Base-by-base conservation (phyloP, 176 grass and related monocot genomes). In the Canna indica region DNA sequence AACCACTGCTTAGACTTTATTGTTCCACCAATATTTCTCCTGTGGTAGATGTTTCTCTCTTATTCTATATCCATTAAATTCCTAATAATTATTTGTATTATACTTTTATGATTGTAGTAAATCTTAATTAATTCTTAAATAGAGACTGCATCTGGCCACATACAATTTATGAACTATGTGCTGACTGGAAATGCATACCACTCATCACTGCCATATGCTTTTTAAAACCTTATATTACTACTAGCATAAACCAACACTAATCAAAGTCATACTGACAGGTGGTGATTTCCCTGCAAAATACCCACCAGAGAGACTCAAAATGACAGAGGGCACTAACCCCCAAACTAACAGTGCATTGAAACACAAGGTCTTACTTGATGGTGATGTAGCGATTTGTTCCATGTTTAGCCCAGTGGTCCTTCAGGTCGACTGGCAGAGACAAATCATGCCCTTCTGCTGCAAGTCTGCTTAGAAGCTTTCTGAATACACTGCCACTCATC, bases 271-370 rank as follows among this genome's bases (percentile, higher is more conserved):
- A 53, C 17, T n/a, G 20, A 54, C 16, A 54, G 48, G 50, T 24
- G 50, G 50, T 24, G 50, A 24, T 18, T 54, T 54, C 17, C 17
- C 4, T 54, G 17, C 50, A 7, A 54, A 20, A 54, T 54, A 54
- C 50, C 50, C 22, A n/a, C 50, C 50, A 54, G 50, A 54, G 50
- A 54, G 18, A 54, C 8, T 20, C 50, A 54, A 54, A 18, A 54
- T n/a, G 50, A n/a, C 1, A 54, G 8, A 20, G 20, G 20, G n/a
- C 17, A n/a, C 22, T 88, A n/a, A 10, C 41, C 13, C 47, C 47
- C 85, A 42, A 64, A 88, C 53, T 70, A 81, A 79, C 77, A 88
- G 68, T 77, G 67, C 65, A 73, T 83, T 46, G 82, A 95, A 71
- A 90, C 78, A 15, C 48, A 88, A 57, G 90, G 53, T 58, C 0